These are phyloP conservation scores for Cyclostephanos tholiformis DNA, from an alignment of 108 stramenopile species.

Conservation along the genomic window DNA sequence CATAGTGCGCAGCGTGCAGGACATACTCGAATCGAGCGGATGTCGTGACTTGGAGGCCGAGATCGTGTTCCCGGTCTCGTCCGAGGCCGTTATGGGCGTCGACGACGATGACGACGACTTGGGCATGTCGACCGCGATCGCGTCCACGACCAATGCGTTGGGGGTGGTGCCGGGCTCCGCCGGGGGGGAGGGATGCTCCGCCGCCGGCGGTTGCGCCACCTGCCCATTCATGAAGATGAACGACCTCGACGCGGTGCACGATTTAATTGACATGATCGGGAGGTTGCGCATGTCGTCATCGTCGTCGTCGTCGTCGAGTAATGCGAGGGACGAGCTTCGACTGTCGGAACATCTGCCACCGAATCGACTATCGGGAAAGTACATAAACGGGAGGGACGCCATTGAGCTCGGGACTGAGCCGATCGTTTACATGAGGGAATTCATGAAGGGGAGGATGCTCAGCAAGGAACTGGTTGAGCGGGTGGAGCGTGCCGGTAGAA, in stretches of 20 bases:
- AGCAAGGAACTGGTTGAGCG: conserved; percentile 67
- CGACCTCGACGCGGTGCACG: conserved; percentile 86
- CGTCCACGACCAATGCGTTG: conserved; percentile 17
- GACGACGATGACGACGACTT: conserved; percentile 44
- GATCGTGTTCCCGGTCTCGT: conserved; percentile 96
- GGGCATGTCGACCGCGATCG: neutral
- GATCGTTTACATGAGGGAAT: conserved; percentile 89
- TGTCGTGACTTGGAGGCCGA: conserved; percentile 71
- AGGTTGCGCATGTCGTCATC: neutral
- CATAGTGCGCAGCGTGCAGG: conserved; percentile 88
- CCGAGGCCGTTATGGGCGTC: conserved; percentile 83
- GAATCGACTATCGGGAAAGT: conserved; percentile 74
- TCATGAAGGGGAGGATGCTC: conserved; percentile 76
- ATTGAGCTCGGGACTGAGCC: conserved; percentile 86
- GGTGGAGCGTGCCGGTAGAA: conserved; percentile 21
- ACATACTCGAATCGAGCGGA: conserved; percentile 59
- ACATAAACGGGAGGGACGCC: conserved; percentile 71
- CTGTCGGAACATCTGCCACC: conserved; percentile 61
- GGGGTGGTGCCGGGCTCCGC: conserved; percentile 87
- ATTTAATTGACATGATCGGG: conserved; percentile 72
- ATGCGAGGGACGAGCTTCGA: conserved; percentile 20
- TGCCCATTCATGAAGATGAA: conserved; percentile 99
- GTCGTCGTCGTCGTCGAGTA: neutral
- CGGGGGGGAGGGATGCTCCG: conserved; percentile 94
- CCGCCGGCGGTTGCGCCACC: conserved; percentile 96